Evolutionary conservation across 805 yeast genomes (phyloP).

Genomic region (Metschnikowia baotianmanensis): DNA sequence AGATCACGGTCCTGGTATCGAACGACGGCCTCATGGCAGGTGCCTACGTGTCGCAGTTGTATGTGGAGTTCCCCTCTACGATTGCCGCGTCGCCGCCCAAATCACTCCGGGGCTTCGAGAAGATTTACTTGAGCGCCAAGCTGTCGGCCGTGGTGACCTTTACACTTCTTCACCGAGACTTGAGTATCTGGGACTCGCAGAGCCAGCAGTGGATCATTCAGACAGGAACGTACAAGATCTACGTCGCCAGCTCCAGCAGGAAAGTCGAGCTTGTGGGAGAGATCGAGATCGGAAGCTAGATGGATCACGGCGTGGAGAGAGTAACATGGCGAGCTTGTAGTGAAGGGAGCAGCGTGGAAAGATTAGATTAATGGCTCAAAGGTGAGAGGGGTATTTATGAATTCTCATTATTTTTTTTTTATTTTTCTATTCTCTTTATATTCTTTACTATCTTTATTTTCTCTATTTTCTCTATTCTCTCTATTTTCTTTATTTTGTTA

Average conservation of each 20-base stretch:
- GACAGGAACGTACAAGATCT: slow-evolving; percentile 53
- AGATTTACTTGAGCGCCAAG: slow-evolving; percentile 46
- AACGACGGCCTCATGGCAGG: slow-evolving; percentile 49
- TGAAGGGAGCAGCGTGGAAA: too few species aligned
- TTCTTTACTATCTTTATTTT: too few species aligned
- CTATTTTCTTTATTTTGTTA: too few species aligned
- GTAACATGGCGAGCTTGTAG: too few species aligned
- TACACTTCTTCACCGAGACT: slow-evolving; percentile 49
- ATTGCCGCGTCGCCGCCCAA: slow-evolving; percentile 51
- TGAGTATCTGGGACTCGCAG: slow-evolving; percentile 54
- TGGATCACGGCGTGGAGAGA: too few species aligned
- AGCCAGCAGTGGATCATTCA: slow-evolving; percentile 58
- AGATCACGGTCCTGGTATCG: slow-evolving; percentile 44
- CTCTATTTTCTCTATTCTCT: too few species aligned
- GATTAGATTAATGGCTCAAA: too few species aligned
- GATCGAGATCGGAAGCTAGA: slow-evolving; percentile 36
- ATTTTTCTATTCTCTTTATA: too few species aligned
- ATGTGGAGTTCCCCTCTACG: slow-evolving; percentile 50
- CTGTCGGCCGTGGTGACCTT: slow-evolving; percentile 37
- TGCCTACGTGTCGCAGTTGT: slow-evolving; percentile 51
- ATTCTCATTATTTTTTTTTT: too few species aligned
- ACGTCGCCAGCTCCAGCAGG: slow-evolving; percentile 49
- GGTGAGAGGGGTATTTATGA: too few species aligned
- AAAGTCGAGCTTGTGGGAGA: slow-evolving; percentile 47
- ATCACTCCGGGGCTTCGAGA: slow-evolving; percentile 57